Evolutionary conservation across 139 green algal genomes (phyloP), one percentile per base, ranked within the genome.

Genomic region (Eudorina sp.): DNA sequence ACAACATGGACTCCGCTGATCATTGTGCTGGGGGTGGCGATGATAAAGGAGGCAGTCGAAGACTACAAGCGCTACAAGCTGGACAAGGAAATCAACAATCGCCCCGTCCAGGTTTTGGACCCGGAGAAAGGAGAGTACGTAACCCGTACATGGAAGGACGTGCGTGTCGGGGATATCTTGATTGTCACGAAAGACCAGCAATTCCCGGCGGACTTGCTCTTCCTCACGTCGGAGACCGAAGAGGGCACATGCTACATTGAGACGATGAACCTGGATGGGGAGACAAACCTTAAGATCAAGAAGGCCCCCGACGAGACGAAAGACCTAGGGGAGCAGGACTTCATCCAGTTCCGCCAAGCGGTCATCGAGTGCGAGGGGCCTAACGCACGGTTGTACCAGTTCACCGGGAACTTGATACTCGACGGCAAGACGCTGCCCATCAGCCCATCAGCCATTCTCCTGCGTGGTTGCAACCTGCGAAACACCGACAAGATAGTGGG

Each of bases 271-370:
- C 93, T 99, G 83, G 97, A 99, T 70, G 97, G 95, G 2, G 97
- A 99, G 90, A 97, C 96, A 45, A 99, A 99, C 91, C 92, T 99
- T 3, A 99, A 99, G 84, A 97, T 98, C 76, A 96, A 97, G 38
- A 94, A 96, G 81, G 88, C 92, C 19, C 82, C 95, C 43, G 94
- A 97, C 43, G 77, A 96, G 74, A 94, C 92, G 38, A 94, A 95
- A 55, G 92, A 93, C 34, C 75, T 96, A 25, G 43, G 55, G 16
- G 43, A 96, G 45, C 84, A 88, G 43, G 82, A 93, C 45, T 86
- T 95, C 66, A 40, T n/a, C 3, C 7, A 66, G 31, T 87, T 87
- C 46, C 64, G 64, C n/a, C 79, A 89, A 0, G 83, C 74, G 38
- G 92, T 45, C 73, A 92, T 98, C 25, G 84, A 96, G 73, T 98